Conservation (phyloP, 768 basidiomycete species). For the Neoboletus magnificus region DNA sequence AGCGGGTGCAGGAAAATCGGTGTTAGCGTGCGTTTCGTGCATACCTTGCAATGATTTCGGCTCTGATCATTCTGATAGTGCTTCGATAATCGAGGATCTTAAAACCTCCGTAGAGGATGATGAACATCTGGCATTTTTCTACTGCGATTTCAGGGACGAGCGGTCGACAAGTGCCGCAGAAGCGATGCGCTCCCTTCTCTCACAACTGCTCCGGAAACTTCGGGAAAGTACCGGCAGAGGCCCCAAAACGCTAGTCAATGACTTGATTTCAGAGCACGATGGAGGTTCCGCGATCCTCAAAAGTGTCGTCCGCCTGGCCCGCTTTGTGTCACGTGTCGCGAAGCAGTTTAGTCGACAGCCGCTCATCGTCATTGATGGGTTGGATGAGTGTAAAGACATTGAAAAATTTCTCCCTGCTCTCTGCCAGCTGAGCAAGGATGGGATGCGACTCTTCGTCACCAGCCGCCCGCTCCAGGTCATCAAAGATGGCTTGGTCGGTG, state of each 20-base stretch:
- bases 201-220: background rate
- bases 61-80: background rate
- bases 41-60: background rate
- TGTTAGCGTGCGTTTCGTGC: background rate
- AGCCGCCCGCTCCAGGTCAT: background rate
- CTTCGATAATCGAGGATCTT: background rate
- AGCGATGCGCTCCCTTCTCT: background rate
- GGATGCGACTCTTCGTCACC: background rate
- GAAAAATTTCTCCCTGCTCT: background rate
- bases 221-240: background rate
- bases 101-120: background rate
- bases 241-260: background rate
- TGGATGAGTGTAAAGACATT: background rate
- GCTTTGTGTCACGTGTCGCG: background rate
- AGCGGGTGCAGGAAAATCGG: background rate
- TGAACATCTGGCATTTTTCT: background rate
- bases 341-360: background rate
- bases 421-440: background rate
- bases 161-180: background rate
- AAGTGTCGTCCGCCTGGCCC: background rate
- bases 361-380: background rate
- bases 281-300: background rate
- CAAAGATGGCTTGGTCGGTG: background rate
- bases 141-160: background rate
- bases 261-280: background rate